Evolutionary conservation across 257 asterid genomes (phyloP).

Genomic region (Solanum medicagineum): DNA sequence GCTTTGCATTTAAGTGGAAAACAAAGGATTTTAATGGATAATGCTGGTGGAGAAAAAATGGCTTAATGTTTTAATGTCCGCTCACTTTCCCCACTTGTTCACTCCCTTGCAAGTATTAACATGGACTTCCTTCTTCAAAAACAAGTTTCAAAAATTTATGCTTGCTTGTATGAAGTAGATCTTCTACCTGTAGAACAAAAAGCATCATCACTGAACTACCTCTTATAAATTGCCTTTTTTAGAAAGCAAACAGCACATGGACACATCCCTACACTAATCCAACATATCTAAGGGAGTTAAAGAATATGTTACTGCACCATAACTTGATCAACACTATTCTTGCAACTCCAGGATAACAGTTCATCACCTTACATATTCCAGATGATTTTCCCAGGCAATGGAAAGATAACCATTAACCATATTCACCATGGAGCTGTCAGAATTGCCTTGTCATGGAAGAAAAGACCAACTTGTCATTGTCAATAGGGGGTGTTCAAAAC

Average conservation of each 20-base stretch:
- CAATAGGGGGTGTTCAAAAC: no score
- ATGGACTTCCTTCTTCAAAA: not conserved
- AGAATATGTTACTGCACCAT: not conserved
- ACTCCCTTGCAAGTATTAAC: not conserved
- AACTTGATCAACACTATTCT: not conserved
- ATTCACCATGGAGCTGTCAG: not conserved
- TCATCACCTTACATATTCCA: not conserved
- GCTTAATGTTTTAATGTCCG: not conserved
- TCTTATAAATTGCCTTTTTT: not conserved
- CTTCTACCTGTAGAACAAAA: not conserved
- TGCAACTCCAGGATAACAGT: not conserved
- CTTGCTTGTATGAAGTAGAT: not conserved
- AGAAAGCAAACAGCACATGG: not conserved
- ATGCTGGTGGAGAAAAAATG: not conserved
- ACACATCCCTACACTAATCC: not conserved
- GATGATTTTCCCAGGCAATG: not conserved
- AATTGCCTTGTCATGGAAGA: not conserved
- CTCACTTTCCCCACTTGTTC: not conserved
- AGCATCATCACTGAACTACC: not conserved
- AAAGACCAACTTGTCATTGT: not conserved
- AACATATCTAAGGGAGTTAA: not conserved
- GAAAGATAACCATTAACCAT: not conserved
- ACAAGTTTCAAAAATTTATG: no score
- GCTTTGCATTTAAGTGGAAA: not conserved
- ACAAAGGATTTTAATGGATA: not conserved